Conservation (phyloP, 805 yeast species). For the Cyberlindnera galapagoensis region DNA sequence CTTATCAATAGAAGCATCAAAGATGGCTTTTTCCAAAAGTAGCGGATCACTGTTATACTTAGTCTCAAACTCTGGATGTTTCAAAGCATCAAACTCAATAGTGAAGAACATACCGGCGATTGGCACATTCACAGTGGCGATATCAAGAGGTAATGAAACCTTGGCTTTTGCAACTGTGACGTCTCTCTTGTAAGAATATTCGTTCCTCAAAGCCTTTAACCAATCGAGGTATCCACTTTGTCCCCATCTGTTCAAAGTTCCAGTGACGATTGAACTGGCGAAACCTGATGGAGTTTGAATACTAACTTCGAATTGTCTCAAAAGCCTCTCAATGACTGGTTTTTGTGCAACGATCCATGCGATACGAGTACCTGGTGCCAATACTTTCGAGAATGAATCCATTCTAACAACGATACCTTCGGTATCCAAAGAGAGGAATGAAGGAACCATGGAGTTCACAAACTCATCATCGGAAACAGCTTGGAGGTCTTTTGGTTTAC, state of each 20-base stretch:
- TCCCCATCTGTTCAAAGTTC: slow-evolving; percentile 80
- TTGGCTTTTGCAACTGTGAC: slow-evolving; percentile 64
- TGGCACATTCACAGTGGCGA: slow-evolving; percentile 45
- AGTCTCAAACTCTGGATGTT: slow-evolving; percentile 30
- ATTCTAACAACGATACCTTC: slow-evolving; percentile 38
- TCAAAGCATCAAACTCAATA: slow-evolving; percentile 44
- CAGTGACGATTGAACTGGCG: slow-evolving; percentile 63
- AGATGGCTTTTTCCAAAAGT: slow-evolving; percentile 51
- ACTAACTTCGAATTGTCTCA: slow-evolving; percentile 73
- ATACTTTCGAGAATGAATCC: slow-evolving; percentile 85
- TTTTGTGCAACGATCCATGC: slow-evolving; percentile 86
- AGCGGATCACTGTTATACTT: slow-evolving; percentile 47
- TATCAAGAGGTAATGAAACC: slow-evolving; percentile 45
- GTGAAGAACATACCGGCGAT: slow-evolving; percentile 78
- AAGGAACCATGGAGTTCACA: slow-evolving; percentile 59
- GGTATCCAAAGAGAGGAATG: slow-evolving; percentile 66
- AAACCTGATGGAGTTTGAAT: slow-evolving; percentile 80
- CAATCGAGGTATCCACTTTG: slow-evolving; percentile 84
- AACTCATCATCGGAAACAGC: slow-evolving; percentile 43
- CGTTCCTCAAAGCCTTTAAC: slow-evolving; percentile 74
- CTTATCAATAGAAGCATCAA: slow-evolving; percentile 44
- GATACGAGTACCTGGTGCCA: slow-evolving; percentile 85
- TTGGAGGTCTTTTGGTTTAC: slow-evolving; percentile 24
- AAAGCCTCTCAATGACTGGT: slow-evolving; percentile 52
- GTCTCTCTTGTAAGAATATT: slow-evolving; percentile 79